Evolutionary conservation across 164 flowering plant genomes (phyloP), one percentile per base, ranked within the genome.

Genomic region (Vitis riparia): DNA sequence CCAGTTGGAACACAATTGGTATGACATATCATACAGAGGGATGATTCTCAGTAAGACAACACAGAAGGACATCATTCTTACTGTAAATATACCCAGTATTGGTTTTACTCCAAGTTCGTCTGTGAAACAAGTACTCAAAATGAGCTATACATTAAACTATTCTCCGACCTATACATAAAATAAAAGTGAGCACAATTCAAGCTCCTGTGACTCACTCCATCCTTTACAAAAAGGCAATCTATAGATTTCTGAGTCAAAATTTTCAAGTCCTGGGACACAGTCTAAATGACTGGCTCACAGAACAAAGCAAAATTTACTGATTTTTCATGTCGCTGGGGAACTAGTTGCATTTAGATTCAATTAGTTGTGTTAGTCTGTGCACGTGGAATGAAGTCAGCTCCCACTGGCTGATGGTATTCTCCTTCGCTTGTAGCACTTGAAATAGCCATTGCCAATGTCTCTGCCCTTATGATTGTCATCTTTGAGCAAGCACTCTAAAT

Each of bases 361-460:
- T 37, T 6, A 37, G 5, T 37, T 37, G 44, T 37, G 44, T 37
- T 63, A 63, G 19, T 47, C 8, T 16, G 15, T 16, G 53, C 53
- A 19, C 4, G 11, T 63, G 1, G 14, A 49, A 48, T 50, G 30
- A 47, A 29, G 14, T 50, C 57, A 14, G 29, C 19, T 56, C 66
- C 13, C 62, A 68, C 47, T 17, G 8, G 32, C 32, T 62, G 61
- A 32, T 30, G 0, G 44, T 37, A 10, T 14, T 67, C 11, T 75
- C 29, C 74, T 67, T 19, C 78, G 66, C 49, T 23, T 71, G 71
- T 75, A 75, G 65, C 5, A 56, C 63, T 63, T 75, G 60, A 57
- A 37, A 14, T 16, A 4, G 8, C 27, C 27, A 29, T 29, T 8
- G 11, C 9, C 2, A 6, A 3, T 23, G 3, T 14, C 15, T 66